These are phyloP conservation scores for Salvia sclarea DNA, from an alignment of 305 asterid genomes.

Conservation along the genomic window DNA sequence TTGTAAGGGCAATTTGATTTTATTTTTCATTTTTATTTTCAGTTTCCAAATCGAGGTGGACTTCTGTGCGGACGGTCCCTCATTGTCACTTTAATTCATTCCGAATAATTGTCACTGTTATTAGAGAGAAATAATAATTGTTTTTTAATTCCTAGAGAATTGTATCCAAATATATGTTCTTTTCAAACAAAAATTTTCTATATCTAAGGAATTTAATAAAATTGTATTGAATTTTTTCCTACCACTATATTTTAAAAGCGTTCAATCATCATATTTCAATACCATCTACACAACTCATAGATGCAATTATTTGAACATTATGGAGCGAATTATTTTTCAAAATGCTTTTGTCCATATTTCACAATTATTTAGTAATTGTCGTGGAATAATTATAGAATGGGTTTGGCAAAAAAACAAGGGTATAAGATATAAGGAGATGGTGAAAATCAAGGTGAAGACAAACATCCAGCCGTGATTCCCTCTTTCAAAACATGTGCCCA, in stretches of 20 bases:
- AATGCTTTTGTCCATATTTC: neutral
- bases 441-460: slow-evolving; percentile 45
- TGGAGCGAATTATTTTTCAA: neutral
- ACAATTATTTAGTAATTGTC: neutral
- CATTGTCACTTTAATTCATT: no score
- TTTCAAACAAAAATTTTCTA: no score
- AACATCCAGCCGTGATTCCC: slow-evolving; percentile 79
- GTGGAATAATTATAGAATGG: neutral
- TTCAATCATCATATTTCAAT: no score
- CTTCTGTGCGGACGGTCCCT: no score
- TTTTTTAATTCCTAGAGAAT: no score
- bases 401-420: slow-evolving; percentile 28
- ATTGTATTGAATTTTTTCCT: neutral
- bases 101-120: no score
- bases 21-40: neutral
- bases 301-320: neutral
- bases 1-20: neutral
- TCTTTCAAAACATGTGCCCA: slow-evolving; percentile 54
- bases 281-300: neutral
- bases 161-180: no score
- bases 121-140: no score
- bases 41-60: no score
- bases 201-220: neutral
- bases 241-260: neutral
- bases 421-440: slow-evolving; percentile 31